Conservation (phyloP, 495 filamentous ascomycete species). For the Penicillium antarcticum region DNA sequence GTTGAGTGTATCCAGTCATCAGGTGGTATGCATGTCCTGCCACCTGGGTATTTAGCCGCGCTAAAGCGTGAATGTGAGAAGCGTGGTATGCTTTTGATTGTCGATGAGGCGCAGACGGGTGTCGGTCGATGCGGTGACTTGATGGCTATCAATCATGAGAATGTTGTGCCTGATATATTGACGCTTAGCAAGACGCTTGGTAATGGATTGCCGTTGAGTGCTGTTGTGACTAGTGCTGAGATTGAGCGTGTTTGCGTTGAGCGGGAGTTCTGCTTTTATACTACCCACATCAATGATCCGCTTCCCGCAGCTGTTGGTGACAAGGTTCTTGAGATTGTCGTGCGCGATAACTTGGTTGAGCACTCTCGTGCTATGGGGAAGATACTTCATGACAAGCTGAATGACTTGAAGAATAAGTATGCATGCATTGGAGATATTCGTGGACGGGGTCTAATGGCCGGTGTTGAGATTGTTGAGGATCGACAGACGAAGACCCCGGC, state of each 20-base stretch:
- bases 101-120: constrained; percentile 55
- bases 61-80: constrained; percentile 45
- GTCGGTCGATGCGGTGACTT: constrained; percentile 50
- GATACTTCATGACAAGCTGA: constrained; percentile 1
- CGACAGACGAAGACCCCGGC: constrained; percentile 9
- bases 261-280: constrained; percentile 11
- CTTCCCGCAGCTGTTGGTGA: constrained; percentile 11
- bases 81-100: constrained; percentile 51
- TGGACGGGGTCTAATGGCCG: constrained; percentile 14
- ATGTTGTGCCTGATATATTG: constrained; percentile 44
- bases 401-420: constrained; percentile 8
- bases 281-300: constrained; percentile 12
- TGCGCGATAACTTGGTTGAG: constrained; percentile 5
- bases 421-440: constrained; percentile 11
- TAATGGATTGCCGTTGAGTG: constrained; percentile 10
- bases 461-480: constrained; percentile 10
- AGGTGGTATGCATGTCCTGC: constrained; percentile 46
- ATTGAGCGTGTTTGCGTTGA: constrained; percentile 6
- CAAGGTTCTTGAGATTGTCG: constrained; percentile 14
- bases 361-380: constrained; percentile 10
- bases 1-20: constrained; percentile 51
- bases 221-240: constrained; percentile 6
- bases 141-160: constrained; percentile 48
- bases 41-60: constrained; percentile 41
- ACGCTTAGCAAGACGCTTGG: constrained; percentile 13